Evolutionary conservation across 2,329 filamentous ascomycete species (phyloP), one percentile per base, ranked within the genome.

Genomic region (Trichoderma polysporum): DNA sequence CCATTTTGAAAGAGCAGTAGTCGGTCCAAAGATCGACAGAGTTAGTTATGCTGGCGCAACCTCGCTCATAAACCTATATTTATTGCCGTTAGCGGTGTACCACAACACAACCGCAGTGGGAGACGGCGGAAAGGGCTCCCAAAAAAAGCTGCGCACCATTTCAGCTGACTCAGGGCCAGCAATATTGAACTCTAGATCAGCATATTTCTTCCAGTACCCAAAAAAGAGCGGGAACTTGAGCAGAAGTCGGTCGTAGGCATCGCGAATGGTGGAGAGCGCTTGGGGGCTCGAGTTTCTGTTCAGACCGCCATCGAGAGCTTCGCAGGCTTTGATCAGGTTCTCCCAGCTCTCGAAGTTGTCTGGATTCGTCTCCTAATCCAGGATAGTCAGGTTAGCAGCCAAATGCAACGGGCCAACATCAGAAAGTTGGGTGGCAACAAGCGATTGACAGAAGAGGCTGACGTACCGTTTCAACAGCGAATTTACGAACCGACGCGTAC

Each of bases 191-290:
- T 99, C 95, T 70, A 97, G 85, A 75, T 98, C 94, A 75, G 95
- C 95, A 85, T 98, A 99, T 78, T 97, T 98, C 83, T 98, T 98
- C 95, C 95, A 99, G 82, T 98, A 99, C 61, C 94, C 95, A 75
- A 98, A 99, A 45, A 98, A 88, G 12, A 98, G 86, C 2, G 95
- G 95, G 71, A 97, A 99, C 76, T 97, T 97, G 69, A 92, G 88
- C 25, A 99, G 90, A 76, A 99, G 96, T 56, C 91, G 88, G 78
- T 99, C 94, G 82, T 97, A 98, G 69, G 92, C 88, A 78, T 92
- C 89, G 79, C 95, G 91, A 66, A 93, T 90, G 12, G 93, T 90
- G 22, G 93, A 90, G 73, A 99, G 93, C 31, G 95, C 92, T 75
- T 96, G 92, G 0, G 95, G 94, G 76, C 92, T 97, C 49, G 95